A percentile compares a stretch with the other conserved stretches of the same genome.
Evolutionary conservation across 73 alveolate genomes (phyloP).

Genomic region (Uronychia setigera): DNA sequence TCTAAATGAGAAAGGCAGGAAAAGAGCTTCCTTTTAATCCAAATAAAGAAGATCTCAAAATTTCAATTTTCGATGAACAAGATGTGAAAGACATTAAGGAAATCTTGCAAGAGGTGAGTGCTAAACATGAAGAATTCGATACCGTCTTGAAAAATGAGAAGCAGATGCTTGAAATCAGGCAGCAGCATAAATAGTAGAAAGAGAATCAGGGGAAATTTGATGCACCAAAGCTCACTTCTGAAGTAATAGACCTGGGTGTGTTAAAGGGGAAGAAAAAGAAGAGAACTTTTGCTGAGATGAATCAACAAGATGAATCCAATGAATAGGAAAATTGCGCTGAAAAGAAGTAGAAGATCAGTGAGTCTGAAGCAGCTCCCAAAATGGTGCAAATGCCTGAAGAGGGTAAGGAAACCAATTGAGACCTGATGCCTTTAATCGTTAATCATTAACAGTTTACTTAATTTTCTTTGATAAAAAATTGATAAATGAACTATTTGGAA

Average conservation of each 20-base stretch:
- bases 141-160: not conserved
- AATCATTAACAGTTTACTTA: too few species aligned
- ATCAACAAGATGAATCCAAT: too few species aligned
- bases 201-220: not conserved
- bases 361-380: too few species aligned
- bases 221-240: not conserved
- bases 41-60: not conserved
- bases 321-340: too few species aligned
- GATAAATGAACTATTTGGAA: too few species aligned
- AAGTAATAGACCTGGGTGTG: not conserved
- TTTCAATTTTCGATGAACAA: not conserved
- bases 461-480: too few species aligned
- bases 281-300: too few species aligned
- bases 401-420: too few species aligned
- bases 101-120: not conserved
- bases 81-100: not conserved
- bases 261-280: not conserved
- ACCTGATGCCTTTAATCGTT: too few species aligned
- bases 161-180: not conserved
- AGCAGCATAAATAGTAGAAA: not conserved
- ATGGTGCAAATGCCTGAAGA: too few species aligned
- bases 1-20: not conserved
- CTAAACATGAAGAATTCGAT: not conserved
- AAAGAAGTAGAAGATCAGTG: too few species aligned
- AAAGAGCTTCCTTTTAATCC: not conserved